Conservation (phyloP, 768 basidiomycete species). For the Daedaleopsis nitida region DNA sequence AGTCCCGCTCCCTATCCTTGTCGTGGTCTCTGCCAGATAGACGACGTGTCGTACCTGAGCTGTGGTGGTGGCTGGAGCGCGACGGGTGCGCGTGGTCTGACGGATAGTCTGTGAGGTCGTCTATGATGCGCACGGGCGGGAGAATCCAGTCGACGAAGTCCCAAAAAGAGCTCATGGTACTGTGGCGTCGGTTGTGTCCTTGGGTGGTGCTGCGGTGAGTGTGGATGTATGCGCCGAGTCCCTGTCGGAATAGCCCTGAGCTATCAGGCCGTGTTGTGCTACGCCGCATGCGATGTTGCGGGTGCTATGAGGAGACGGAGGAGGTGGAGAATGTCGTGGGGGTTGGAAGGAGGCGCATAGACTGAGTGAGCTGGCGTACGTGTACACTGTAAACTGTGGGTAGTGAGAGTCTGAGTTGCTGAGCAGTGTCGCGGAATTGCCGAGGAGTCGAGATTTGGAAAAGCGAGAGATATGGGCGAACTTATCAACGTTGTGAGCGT, state of each 20-base stretch:
- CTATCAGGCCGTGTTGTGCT: conserved; percentile 21
- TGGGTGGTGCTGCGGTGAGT: not conserved
- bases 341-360: conserved; percentile 1
- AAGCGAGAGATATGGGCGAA: not conserved
- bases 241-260: conserved; percentile 1
- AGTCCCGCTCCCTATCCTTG: conserved; percentile 3
- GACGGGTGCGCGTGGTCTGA: conserved; percentile 20
- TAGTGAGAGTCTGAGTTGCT: conserved; percentile 1
- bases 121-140: conserved; percentile 31
- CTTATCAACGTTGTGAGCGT: not conserved
- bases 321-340: not conserved
- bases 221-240: not conserved
- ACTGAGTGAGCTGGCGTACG: conserved; percentile 3
- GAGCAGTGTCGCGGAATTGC: conserved; percentile 5
- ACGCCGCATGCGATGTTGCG: conserved; percentile 13
- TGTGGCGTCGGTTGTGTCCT: conserved; percentile 1
- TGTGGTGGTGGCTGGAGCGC: conserved; percentile 17
- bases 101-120: conserved; percentile 28
- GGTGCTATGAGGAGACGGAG: conserved; percentile 11
- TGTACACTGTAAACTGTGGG: not conserved
- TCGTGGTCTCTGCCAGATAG: conserved; percentile 12
- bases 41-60: conserved; percentile 4
- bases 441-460: not conserved
- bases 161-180: conserved; percentile 32
- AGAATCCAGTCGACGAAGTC: conserved; percentile 33